Evolutionary conservation across 1,139 yeast genomes (phyloP).

Genomic region (Candida sp.): DNA sequence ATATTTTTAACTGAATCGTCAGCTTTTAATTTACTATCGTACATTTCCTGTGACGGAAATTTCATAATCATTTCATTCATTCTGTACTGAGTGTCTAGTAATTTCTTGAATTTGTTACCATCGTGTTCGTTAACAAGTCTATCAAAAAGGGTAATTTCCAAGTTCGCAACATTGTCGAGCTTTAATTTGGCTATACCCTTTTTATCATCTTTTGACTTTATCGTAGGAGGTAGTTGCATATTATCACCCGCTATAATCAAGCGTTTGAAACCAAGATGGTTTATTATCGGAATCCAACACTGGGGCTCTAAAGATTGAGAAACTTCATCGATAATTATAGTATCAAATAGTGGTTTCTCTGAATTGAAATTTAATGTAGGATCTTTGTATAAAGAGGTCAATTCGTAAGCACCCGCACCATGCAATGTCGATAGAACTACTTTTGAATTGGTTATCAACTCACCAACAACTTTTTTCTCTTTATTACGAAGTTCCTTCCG

Average conservation of each 20-base stretch:
- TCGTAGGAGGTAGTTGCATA: constrained; percentile 81
- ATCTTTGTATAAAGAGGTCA: constrained; percentile 45
- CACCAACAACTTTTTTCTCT: constrained; percentile 61
- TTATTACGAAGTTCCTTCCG: constrained; percentile 66
- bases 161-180: constrained; percentile 25
- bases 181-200: constrained; percentile 20
- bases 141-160: constrained; percentile 77
- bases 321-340: constrained; percentile 90
- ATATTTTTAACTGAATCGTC: constrained; percentile 54
- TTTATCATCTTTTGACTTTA: constrained; percentile 39
- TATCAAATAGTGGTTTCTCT: constrained; percentile 56
- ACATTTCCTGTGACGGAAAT: constrained; percentile 70
- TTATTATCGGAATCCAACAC: constrained; percentile 92
- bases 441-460: constrained; percentile 55
- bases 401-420: constrained; percentile 76
- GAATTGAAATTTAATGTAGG: constrained; percentile 10
- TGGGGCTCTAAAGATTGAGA: constrained; percentile 94
- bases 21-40: constrained; percentile 62
- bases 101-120: constrained; percentile 45
- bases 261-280: constrained; percentile 55
- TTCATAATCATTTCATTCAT: constrained; percentile 80
- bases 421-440: constrained; percentile 84
- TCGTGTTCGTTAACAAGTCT: constrained; percentile 57
- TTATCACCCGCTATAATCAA: constrained; percentile 84
- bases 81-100: constrained; percentile 76